phyloP scores from a whole-genome alignment of 2,329 filamentous ascomycete genomes.

The Xylariaceae sp. region DNA sequence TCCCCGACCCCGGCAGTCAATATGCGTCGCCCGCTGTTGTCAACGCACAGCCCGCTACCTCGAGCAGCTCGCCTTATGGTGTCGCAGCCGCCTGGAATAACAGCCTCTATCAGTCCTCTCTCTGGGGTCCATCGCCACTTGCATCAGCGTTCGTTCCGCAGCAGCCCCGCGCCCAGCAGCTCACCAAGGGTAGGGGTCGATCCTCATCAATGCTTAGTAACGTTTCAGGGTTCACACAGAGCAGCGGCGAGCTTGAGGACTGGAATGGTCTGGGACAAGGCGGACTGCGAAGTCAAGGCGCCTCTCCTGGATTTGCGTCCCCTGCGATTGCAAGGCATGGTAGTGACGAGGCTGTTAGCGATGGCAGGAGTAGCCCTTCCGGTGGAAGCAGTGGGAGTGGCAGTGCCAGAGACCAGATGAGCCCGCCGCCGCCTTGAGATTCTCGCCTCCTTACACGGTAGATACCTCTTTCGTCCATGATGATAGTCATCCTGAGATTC shows the following conservation, averaged over 20 bases:
- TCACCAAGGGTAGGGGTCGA: constrained; percentile 48
- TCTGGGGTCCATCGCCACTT: constrained; percentile 33
- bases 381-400: constrained; percentile 46
- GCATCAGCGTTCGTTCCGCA: constrained; percentile 37
- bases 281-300: constrained; percentile 11
- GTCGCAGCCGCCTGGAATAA: constrained; percentile 30
- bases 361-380: constrained; percentile 36
- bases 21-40: constrained; percentile 22
- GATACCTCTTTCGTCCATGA: neutral
- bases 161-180: constrained; percentile 28
- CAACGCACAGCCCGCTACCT: constrained; percentile 16
- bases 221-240: constrained; percentile 63
- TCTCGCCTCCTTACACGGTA: neutral
- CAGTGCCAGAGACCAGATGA: constrained; percentile 47
- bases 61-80: constrained; percentile 23
- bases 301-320: constrained; percentile 26
- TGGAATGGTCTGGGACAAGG: constrained; percentile 18
- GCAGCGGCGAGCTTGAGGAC: constrained; percentile 50
- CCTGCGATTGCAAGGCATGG: constrained; percentile 23
- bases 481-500: constrained; percentile 1
- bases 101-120: constrained; percentile 29
- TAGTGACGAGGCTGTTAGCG: constrained; percentile 31
- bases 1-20: constrained; percentile 20
- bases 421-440: constrained; percentile 35
- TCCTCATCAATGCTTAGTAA: constrained; percentile 66